Evolutionary conservation across 306 rosid species (phyloP).

Genomic region (Ceratonia siliqua): DNA sequence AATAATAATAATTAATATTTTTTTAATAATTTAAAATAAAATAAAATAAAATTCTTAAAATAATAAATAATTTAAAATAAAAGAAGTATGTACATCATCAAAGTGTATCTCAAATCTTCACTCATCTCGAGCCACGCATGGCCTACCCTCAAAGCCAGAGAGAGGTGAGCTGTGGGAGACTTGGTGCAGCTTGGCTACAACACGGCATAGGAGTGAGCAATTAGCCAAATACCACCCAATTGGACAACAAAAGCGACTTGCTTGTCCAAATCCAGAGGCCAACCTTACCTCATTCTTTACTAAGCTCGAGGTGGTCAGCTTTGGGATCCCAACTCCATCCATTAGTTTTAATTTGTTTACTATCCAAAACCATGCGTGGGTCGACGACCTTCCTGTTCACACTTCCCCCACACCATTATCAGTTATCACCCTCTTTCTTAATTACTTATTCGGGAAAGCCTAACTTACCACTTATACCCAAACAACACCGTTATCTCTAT

Average conservation of each 20-base stretch:
- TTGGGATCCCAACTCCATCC: slow-evolving; percentile 68
- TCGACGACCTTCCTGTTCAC: not conserved
- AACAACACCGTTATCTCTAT: slow-evolving; percentile 20
- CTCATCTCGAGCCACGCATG: slow-evolving; percentile 90
- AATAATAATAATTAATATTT: no score
- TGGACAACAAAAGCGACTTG: slow-evolving; percentile 57
- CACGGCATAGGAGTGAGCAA: slow-evolving; percentile 36
- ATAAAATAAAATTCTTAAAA: no score
- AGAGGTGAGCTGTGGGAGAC: slow-evolving; percentile 35
- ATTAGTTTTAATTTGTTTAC: no score
- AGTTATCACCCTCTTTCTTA: slow-evolving; percentile 41
- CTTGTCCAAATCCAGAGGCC: slow-evolving; percentile 57
- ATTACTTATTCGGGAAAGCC: slow-evolving; percentile 42
- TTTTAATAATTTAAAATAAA: no score
- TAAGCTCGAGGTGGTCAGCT: slow-evolving; percentile 53
- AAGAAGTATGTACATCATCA: no score
- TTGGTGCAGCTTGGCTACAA: slow-evolving; percentile 45
- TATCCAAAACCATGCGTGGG: not conserved
- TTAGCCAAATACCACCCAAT: slow-evolving; percentile 54
- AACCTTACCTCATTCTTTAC: slow-evolving; percentile 50
- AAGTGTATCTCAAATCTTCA: slow-evolving; percentile 31
- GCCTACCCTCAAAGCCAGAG: slow-evolving; percentile 33
- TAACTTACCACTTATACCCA: slow-evolving; percentile 21
- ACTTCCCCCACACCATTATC: no score
- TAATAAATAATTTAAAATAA: no score